Evolutionary conservation across 2,329 filamentous ascomycete genomes (phyloP).

Genomic region (Sporothrix inflata): DNA sequence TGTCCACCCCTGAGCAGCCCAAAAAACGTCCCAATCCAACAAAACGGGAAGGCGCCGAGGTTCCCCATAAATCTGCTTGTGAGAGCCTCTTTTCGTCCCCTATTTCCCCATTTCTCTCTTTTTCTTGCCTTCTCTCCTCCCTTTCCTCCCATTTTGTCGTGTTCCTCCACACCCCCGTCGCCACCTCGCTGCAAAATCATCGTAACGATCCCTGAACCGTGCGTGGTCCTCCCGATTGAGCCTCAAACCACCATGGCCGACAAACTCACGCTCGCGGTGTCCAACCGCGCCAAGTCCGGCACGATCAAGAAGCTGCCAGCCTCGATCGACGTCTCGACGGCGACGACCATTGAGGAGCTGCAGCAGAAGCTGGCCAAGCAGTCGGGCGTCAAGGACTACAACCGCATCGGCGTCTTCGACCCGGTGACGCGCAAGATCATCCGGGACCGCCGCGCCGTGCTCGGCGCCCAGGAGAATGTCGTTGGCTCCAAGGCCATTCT

Average conservation of each 20-base stretch:
- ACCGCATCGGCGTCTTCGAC: slow-evolving; percentile 66
- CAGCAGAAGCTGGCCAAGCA: slow-evolving; percentile 59
- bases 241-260: slow-evolving; percentile 29
- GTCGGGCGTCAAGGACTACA: slow-evolving; percentile 57
- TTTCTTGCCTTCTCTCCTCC: background rate
- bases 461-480: slow-evolving; percentile 55
- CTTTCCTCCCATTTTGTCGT: background rate
- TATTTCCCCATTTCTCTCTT: slow-evolving; percentile 5
- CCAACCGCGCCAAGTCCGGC: slow-evolving; percentile 52
- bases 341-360: slow-evolving; percentile 63
- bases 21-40: background rate
- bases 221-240: background rate
- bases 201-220: background rate
- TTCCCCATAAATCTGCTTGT: slow-evolving; percentile 6
- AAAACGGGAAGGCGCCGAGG: slow-evolving; percentile 4
- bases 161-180: background rate
- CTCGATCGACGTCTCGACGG: slow-evolving; percentile 52
- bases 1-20: background rate
- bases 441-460: slow-evolving; percentile 61
- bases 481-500: slow-evolving; percentile 63
- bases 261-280: slow-evolving; percentile 47
- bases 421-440: slow-evolving; percentile 63
- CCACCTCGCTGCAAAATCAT: background rate
- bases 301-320: slow-evolving; percentile 59
- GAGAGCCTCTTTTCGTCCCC: background rate